Conservation (phyloP, 441 rosid genomes). For the Pelargonium fulgidum region DNA sequence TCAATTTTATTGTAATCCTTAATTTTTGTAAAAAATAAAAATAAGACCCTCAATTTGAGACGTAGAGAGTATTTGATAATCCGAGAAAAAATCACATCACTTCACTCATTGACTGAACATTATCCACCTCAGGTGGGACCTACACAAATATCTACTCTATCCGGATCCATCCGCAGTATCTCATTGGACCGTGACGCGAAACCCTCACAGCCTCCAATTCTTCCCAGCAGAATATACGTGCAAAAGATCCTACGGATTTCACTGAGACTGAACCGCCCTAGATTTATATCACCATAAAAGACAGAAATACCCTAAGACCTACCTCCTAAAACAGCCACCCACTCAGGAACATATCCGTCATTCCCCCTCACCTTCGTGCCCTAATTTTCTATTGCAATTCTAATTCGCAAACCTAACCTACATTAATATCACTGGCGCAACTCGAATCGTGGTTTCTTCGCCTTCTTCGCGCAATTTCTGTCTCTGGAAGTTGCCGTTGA, state of each 20-base stretch:
- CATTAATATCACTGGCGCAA: neutral
- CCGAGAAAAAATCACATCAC: too few relatives aligned
- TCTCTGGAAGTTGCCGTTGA: neutral
- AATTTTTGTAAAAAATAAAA: too few relatives aligned
- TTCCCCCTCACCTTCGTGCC: neutral
- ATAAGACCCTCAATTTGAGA: too few relatives aligned
- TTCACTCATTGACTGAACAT: too few relatives aligned
- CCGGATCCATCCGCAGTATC: neutral
- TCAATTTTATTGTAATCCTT: too few relatives aligned
- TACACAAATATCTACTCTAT: too few relatives aligned
- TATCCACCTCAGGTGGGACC: too few relatives aligned
- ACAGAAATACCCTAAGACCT: neutral
- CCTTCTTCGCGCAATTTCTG: neutral
- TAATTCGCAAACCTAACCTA: neutral
- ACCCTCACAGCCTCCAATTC: neutral
- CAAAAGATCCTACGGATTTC: neutral
- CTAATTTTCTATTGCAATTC: neutral
- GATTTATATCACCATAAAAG: neutral
- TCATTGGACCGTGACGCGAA: neutral
- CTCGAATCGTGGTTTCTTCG: neutral
- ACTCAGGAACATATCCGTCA: neutral
- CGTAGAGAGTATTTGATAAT: too few relatives aligned
- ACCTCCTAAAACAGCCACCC: neutral
- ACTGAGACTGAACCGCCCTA: neutral
- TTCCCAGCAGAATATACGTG: too few relatives aligned